Percentiles rank a stretch among this genome's conserved stretches.
Evolutionary conservation across 2,329 filamentous ascomycete genomes (phyloP).

Genomic region (Xylariomycetidae sp.): DNA sequence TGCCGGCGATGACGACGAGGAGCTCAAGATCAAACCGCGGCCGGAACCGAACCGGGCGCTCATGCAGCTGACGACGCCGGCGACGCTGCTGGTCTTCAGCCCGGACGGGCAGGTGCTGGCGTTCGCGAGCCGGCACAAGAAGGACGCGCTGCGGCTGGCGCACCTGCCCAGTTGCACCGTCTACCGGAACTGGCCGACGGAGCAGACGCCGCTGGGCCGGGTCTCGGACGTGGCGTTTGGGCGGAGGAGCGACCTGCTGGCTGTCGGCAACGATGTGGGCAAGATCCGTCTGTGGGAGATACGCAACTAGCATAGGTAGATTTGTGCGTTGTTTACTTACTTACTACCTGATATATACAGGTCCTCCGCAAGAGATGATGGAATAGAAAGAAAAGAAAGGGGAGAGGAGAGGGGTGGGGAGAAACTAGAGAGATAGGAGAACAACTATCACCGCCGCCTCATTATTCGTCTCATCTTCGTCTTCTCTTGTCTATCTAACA

Average conservation of each 20-base stretch:
- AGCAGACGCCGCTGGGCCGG: conserved; percentile 79
- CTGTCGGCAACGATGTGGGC: conserved; percentile 83
- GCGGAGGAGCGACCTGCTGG: conserved; percentile 63
- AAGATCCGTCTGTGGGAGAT: conserved; percentile 93
- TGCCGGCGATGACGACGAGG: conserved; percentile 33
- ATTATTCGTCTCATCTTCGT: too few relatives aligned
- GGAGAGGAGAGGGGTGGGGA: too few relatives aligned
- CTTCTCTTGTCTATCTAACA: too few relatives aligned
- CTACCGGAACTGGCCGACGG: conserved; percentile 95
- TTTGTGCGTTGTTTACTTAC: too few relatives aligned
- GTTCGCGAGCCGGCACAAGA: conserved; percentile 82
- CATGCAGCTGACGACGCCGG: conserved; percentile 83
- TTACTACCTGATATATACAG: too few relatives aligned
- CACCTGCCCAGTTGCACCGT: conserved; percentile 91
- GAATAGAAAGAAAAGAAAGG: too few relatives aligned
- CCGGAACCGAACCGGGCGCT: conserved; percentile 71
- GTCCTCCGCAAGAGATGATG: too few relatives aligned
- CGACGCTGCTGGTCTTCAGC: conserved; percentile 75
- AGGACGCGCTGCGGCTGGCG: conserved; percentile 79
- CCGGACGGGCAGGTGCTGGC: conserved; percentile 85
- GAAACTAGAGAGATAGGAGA: too few relatives aligned
- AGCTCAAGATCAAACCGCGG: conserved; percentile 60
- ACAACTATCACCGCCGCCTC: too few relatives aligned
- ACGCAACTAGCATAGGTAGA: conserved; percentile 47
- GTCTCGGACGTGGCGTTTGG: conserved; percentile 72